Percentiles rank a stretch among this genome's conserved stretches.
phyloP scores from a whole-genome alignment of 208 protist species.

The Balamuthia mandrillaris region DNA sequence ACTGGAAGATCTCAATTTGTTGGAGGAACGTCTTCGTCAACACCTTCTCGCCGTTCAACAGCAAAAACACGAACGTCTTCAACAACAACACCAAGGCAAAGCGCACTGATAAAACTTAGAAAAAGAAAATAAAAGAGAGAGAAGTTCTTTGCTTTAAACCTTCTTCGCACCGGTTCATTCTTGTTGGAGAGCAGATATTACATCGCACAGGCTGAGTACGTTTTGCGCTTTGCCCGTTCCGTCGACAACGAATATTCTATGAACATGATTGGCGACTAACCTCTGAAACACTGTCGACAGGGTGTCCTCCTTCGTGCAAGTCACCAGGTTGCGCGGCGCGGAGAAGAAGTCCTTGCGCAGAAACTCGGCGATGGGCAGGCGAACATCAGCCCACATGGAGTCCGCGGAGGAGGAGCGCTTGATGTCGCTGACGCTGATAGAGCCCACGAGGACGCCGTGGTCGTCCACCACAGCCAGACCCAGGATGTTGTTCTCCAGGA shows the following conservation, averaged over 20 bases:
- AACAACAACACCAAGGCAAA: no score
- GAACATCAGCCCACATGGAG: background rate
- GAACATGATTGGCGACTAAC: background rate
- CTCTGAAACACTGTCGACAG: background rate
- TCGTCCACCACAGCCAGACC: background rate
- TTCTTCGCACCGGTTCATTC: no score
- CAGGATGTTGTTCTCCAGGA: background rate
- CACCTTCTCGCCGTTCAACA: no score
- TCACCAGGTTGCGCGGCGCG: background rate
- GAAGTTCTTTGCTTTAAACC: no score
- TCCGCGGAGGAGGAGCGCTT: background rate
- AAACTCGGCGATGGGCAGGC: background rate
- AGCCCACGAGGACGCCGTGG: background rate
- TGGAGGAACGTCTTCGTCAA: no score
- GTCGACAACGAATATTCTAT: background rate
- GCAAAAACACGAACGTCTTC: no score
- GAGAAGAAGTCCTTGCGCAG: no score
- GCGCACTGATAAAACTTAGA: no score
- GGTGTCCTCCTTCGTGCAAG: background rate
- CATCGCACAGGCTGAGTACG: constrained; percentile 19
- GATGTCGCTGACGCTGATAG: constrained; percentile 18
- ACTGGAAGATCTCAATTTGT: no score
- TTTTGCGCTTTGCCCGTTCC: background rate
- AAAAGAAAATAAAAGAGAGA: no score
- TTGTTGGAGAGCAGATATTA: background rate